A percentile compares a stretch with the other conserved stretches of the same genome.
These are phyloP conservation scores for Pseudocercospora crystallina DNA, from an alignment of 2,329 filamentous ascomycete genomes.

Conservation along the genomic window DNA sequence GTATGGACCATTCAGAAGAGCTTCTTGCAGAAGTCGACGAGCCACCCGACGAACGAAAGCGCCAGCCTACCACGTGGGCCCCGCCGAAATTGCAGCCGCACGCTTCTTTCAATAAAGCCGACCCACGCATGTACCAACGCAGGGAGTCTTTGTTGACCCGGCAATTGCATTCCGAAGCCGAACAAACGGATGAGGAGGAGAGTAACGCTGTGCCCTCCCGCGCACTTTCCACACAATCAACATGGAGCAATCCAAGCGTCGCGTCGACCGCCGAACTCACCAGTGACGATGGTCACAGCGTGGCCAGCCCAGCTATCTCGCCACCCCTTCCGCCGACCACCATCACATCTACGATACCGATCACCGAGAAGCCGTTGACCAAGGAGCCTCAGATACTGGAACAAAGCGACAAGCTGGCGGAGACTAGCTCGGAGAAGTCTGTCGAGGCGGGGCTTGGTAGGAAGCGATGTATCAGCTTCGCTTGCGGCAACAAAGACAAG, in stretches of 20 bases:
- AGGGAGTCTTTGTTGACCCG: slow-evolving; percentile 84
- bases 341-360: slow-evolving; percentile 38
- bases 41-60: slow-evolving; percentile 65
- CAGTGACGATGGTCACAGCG: slow-evolving; percentile 74
- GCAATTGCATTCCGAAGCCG: slow-evolving; percentile 64
- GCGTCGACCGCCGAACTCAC: slow-evolving; percentile 87
- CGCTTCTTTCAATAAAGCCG: slow-evolving; percentile 42
- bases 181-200: slow-evolving; percentile 42
- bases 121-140: slow-evolving; percentile 51
- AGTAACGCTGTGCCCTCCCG: slow-evolving; percentile 34
- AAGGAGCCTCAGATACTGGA: slow-evolving; percentile 39
- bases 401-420: slow-evolving; percentile 36
- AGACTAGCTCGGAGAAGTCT: slow-evolving; percentile 49
- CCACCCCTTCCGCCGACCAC: slow-evolving; percentile 69
- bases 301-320: slow-evolving; percentile 84
- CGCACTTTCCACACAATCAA: slow-evolving; percentile 59
- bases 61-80: slow-evolving; percentile 7
- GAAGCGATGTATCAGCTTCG: slow-evolving; percentile 91
- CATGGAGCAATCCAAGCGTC: slow-evolving; percentile 76
- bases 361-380: slow-evolving; percentile 41
- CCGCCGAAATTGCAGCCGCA: slow-evolving; percentile 10
- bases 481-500: slow-evolving; percentile 66
- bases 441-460: slow-evolving; percentile 67
- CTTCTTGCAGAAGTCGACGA: slow-evolving; percentile 77
- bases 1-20: slow-evolving; percentile 54